Conservation (phyloP, 2,329 filamentous ascomycete genomes). For the Reticulascus tulasneorum region DNA sequence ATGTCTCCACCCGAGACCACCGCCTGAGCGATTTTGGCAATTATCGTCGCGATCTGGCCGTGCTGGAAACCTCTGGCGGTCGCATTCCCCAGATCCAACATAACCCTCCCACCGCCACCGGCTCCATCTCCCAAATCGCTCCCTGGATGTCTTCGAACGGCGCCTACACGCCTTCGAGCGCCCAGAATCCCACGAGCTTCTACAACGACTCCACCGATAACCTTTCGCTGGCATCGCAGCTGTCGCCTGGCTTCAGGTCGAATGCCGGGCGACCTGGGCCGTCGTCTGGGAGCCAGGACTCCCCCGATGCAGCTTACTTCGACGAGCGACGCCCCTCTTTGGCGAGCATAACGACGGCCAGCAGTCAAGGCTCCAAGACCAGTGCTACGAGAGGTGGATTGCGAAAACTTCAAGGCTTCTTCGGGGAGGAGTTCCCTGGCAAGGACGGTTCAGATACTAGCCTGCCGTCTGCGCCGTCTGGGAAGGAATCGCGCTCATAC, state of each 20-base stretch:
- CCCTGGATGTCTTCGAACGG: constrained; percentile 53
- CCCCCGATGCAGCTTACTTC: constrained; percentile 56
- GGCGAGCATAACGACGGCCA: constrained; percentile 79
- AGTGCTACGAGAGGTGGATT: constrained; percentile 67
- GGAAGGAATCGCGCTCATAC: constrained; percentile 62
- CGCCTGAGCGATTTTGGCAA: constrained; percentile 60
- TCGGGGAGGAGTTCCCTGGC: constrained; percentile 81
- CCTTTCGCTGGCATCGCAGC: constrained; percentile 56
- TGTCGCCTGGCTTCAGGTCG: constrained; percentile 65
- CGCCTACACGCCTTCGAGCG: constrained; percentile 22
- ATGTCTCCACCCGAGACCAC: constrained; percentile 49
- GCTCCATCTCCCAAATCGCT: constrained; percentile 49
- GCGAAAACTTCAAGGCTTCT: constrained; percentile 86
- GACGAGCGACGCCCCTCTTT: constrained; percentile 83
- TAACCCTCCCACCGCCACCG: constrained; percentile 53
- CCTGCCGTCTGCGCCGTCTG: constrained; percentile 42
- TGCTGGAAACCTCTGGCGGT: constrained; percentile 58
- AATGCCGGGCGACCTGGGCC: constrained; percentile 16
- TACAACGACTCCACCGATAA: constrained; percentile 75
- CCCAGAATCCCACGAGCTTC: constrained; percentile 49
- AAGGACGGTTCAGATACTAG: constrained; percentile 72
- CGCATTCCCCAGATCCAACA: constrained; percentile 57
- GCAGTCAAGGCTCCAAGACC: constrained; percentile 77
- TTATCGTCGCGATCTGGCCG: constrained; percentile 68
- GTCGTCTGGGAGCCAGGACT: constrained; percentile 51